These are phyloP conservation scores for Scheffersomyces segobiensis DNA, from an alignment of 1,139 yeast genomes.

Conservation along the genomic window DNA sequence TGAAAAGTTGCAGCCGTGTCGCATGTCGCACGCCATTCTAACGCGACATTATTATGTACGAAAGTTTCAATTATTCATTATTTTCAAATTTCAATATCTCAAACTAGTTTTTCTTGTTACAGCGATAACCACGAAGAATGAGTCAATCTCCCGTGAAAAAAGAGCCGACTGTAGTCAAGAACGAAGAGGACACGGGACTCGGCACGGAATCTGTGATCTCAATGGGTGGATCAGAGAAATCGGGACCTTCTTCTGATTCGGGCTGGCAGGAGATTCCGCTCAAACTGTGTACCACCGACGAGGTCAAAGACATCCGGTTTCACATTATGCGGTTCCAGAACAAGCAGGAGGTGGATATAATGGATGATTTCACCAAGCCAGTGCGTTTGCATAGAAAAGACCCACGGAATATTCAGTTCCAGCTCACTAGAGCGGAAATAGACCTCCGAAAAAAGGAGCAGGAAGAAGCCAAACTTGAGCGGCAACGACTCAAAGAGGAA, in stretches of 20 bases:
- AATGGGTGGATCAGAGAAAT: background rate
- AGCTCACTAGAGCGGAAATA: constrained; percentile 63
- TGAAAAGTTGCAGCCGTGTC: background rate
- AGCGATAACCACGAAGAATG: constrained; percentile 11
- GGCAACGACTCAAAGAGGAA: constrained; percentile 33
- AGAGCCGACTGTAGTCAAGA: constrained; percentile 24
- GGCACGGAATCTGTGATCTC: constrained; percentile 5
- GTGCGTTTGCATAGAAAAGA: constrained; percentile 89
- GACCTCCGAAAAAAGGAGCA: constrained; percentile 60
- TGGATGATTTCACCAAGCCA: constrained; percentile 71
- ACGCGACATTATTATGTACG: background rate
- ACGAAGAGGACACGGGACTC: constrained; percentile 12
- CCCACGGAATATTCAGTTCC: constrained; percentile 86
- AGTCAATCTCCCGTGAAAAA: constrained; percentile 28
- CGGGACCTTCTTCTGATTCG: constrained; percentile 10
- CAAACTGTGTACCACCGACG: constrained; percentile 72
- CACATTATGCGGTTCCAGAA: constrained; percentile 84
- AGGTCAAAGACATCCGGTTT: constrained; percentile 70
- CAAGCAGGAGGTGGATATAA: constrained; percentile 69
- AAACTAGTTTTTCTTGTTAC: background rate
- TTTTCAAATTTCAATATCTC: background rate
- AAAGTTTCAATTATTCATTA: background rate
- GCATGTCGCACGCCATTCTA: background rate
- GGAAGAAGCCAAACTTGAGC: constrained; percentile 24
- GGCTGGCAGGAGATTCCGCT: constrained; percentile 68